Evolutionary conservation across 108 stramenopile species (phyloP).

Genomic region (Hondaea fermentalgiana): DNA sequence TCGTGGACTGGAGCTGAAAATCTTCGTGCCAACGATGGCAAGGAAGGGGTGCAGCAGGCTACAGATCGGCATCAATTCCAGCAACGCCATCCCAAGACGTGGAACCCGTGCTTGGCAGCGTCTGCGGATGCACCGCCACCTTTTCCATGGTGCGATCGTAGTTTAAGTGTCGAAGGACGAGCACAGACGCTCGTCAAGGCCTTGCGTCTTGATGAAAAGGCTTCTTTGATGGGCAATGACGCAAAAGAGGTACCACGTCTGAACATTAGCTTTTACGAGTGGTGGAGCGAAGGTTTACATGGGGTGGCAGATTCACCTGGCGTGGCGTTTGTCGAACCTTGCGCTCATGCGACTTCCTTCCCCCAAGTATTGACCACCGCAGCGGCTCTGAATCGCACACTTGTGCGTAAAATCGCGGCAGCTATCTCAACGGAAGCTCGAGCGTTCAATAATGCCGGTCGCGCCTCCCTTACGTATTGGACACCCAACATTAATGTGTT

Average conservation of each 20-base stretch:
- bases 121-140: not conserved
- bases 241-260: not conserved
- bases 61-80: too few species aligned
- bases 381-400: slow-evolving; percentile 46
- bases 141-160: not conserved
- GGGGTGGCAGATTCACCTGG: slow-evolving; percentile 25
- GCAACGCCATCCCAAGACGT: not conserved
- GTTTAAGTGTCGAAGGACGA: not conserved
- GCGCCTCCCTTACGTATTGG: slow-evolving; percentile 55
- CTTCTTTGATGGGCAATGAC: not conserved
- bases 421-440: slow-evolving; percentile 49
- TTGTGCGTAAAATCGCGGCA: slow-evolving; percentile 40
- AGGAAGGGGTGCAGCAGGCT: too few species aligned
- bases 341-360: slow-evolving; percentile 32
- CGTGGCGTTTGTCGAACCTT: not conserved
- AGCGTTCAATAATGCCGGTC: slow-evolving; percentile 30
- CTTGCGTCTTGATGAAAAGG: not conserved
- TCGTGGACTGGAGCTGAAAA: too few species aligned
- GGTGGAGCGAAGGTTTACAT: slow-evolving; percentile 30
- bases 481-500: slow-evolving; percentile 59
- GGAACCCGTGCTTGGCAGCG: not conserved
- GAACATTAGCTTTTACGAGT: not conserved
- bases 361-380: slow-evolving; percentile 47
- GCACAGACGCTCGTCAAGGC: not conserved
- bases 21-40: too few species aligned